Evolutionary conservation across 257 asterid species (phyloP).

Genomic region (Handroanthus guayacan): DNA sequence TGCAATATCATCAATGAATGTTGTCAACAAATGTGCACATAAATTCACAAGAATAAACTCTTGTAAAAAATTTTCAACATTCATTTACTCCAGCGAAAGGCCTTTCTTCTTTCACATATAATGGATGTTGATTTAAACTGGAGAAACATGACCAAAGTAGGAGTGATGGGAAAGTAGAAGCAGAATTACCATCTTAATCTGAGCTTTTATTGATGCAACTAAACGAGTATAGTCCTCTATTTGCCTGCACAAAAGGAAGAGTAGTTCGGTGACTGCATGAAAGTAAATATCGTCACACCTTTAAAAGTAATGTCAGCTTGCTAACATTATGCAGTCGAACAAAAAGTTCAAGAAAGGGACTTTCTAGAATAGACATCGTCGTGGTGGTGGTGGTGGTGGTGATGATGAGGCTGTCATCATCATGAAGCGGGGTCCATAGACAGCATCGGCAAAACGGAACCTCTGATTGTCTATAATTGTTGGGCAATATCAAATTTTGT

Average conservation of each 20-base stretch:
- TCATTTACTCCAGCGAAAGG: background rate
- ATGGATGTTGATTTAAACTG: background rate
- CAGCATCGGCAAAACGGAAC: background rate
- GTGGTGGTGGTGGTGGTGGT: too few relatives aligned
- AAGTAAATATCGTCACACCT: background rate
- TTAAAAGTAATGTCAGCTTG: background rate
- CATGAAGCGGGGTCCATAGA: background rate
- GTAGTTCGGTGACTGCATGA: background rate
- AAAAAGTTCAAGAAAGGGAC: background rate
- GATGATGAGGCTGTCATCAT: too few relatives aligned
- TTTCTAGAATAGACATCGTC: too few relatives aligned
- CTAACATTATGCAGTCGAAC: background rate
- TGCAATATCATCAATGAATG: slow-evolving; percentile 46
- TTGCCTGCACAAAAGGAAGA: slow-evolving; percentile 53
- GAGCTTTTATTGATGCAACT: slow-evolving; percentile 81
- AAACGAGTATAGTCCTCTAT: slow-evolving; percentile 75
- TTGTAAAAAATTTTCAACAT: background rate
- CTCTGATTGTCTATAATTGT: background rate
- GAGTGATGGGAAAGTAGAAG: slow-evolving; percentile 15
- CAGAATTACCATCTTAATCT: slow-evolving; percentile 73
- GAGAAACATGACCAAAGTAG: background rate
- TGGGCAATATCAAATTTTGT: background rate
- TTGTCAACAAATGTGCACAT: slow-evolving; percentile 5
- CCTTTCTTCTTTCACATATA: background rate
- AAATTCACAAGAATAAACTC: background rate